phyloP scores from a whole-genome alignment of 1,139 yeast genomes.

The Candida glucosophila region DNA sequence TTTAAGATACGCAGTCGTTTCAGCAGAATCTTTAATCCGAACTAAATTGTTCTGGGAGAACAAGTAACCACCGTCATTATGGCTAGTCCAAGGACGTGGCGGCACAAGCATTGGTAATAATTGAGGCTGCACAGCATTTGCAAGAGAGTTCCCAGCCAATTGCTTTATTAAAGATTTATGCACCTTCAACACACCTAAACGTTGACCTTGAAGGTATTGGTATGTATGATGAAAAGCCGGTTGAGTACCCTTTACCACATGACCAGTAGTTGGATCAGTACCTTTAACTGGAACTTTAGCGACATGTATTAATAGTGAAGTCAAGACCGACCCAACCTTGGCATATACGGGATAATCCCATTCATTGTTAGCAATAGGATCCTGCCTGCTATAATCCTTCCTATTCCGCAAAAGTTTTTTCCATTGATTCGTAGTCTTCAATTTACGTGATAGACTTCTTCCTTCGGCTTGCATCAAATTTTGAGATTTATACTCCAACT shows the following conservation, averaged over 20 bases:
- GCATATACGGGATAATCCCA: slow-evolving; percentile 56
- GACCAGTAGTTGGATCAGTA: slow-evolving; percentile 68
- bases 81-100: slow-evolving; percentile 80
- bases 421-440: slow-evolving; percentile 32
- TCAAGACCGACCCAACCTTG: slow-evolving; percentile 73
- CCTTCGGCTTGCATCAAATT: slow-evolving; percentile 51
- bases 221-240: slow-evolving; percentile 91
- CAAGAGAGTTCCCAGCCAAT: slow-evolving; percentile 58
- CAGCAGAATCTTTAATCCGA: slow-evolving; percentile 80
- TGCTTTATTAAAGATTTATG: slow-evolving; percentile 62
- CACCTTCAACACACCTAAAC: slow-evolving; percentile 72
- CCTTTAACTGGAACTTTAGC: slow-evolving; percentile 77
- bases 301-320: slow-evolving; percentile 68
- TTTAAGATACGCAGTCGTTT: slow-evolving; percentile 77
- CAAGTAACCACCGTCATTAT: slow-evolving; percentile 78
- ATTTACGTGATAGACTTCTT: slow-evolving; percentile 30
- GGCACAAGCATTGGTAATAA: slow-evolving; percentile 85
- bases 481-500: slow-evolving; percentile 72
- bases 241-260: slow-evolving; percentile 56
- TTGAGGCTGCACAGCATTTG: slow-evolving; percentile 77
- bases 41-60: slow-evolving; percentile 57
- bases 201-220: slow-evolving; percentile 71
- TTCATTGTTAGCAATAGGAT: slow-evolving; percentile 13
- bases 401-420: slow-evolving; percentile 28
- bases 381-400: slow-evolving; percentile 9